Evolutionary conservation across 495 filamentous ascomycete species (phyloP).

Genomic region (Talaromyces stipitatus): DNA sequence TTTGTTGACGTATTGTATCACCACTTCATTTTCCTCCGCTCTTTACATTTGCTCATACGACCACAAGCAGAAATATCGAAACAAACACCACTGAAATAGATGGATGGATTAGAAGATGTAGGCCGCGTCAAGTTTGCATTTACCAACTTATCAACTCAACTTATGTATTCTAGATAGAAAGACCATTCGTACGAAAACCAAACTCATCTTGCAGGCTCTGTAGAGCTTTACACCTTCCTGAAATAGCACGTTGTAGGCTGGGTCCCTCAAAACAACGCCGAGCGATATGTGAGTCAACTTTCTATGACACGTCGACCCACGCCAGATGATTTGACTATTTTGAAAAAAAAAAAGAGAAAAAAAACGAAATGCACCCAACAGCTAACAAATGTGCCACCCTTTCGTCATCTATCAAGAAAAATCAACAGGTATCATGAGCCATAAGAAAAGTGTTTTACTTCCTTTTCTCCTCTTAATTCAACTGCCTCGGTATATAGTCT

Average conservation of each 20-base stretch:
- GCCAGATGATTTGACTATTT: not conserved
- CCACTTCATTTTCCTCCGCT: not conserved
- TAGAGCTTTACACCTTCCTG: not conserved
- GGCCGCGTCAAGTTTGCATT: not conserved
- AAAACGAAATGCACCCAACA: not conserved
- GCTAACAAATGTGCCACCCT: constrained; percentile 8
- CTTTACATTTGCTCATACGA: not conserved
- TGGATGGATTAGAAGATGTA: not conserved
- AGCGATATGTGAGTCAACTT: not conserved
- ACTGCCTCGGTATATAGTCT: not conserved
- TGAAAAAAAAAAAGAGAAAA: constrained; percentile 1
- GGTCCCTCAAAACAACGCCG: not conserved
- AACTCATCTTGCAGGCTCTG: not conserved
- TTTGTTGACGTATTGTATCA: too few relatives aligned
- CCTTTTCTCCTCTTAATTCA: not conserved
- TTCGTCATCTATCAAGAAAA: constrained; percentile 5
- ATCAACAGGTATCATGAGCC: not conserved
- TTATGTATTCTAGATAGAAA: not conserved
- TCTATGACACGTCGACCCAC: not conserved
- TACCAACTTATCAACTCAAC: not conserved
- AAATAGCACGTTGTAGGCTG: not conserved
- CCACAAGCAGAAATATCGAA: not conserved
- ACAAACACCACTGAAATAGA: not conserved
- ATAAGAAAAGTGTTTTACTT: not conserved
- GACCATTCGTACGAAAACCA: not conserved